Conservation (phyloP, 192 early-diverging fungal species). For the Paraglomus brasilianum region DNA sequence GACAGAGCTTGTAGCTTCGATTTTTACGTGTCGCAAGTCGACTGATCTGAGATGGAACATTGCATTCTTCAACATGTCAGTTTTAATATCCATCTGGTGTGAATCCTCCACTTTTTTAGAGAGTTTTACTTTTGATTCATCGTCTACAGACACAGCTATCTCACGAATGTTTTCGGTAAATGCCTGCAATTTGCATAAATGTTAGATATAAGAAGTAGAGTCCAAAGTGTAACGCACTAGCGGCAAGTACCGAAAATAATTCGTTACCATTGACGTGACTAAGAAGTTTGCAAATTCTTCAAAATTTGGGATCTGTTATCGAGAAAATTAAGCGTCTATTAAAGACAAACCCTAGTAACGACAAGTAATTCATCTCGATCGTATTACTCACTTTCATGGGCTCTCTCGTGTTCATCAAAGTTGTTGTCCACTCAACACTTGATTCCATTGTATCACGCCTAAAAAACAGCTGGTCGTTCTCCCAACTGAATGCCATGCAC, state of each 20-base stretch:
- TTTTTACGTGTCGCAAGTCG: slow-evolving; percentile 53
- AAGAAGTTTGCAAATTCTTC: slow-evolving; percentile 66
- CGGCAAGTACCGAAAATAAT: not conserved
- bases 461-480: slow-evolving; percentile 82
- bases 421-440: slow-evolving; percentile 65
- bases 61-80: slow-evolving; percentile 59
- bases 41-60: slow-evolving; percentile 70
- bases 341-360: too few species aligned
- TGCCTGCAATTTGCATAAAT: slow-evolving; percentile 50
- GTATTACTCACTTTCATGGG: slow-evolving; percentile 53
- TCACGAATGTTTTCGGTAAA: slow-evolving; percentile 75
- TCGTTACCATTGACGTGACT: slow-evolving; percentile 52
- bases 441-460: slow-evolving; percentile 58
- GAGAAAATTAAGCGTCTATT: too few species aligned
- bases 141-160: slow-evolving; percentile 66
- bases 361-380: too few species aligned
- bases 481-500: slow-evolving; percentile 89
- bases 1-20: slow-evolving; percentile 49
- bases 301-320: slow-evolving; percentile 47
- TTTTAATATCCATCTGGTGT: slow-evolving; percentile 57
- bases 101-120: slow-evolving; percentile 66
- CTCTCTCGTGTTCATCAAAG: slow-evolving; percentile 76
- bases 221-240: too few species aligned
- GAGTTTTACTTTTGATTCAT: slow-evolving; percentile 54
- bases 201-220: too few species aligned